These are phyloP conservation scores for Phaeomoniella chlamydospora DNA, from an alignment of 2,329 filamentous ascomycete species.

Conservation along the genomic window DNA sequence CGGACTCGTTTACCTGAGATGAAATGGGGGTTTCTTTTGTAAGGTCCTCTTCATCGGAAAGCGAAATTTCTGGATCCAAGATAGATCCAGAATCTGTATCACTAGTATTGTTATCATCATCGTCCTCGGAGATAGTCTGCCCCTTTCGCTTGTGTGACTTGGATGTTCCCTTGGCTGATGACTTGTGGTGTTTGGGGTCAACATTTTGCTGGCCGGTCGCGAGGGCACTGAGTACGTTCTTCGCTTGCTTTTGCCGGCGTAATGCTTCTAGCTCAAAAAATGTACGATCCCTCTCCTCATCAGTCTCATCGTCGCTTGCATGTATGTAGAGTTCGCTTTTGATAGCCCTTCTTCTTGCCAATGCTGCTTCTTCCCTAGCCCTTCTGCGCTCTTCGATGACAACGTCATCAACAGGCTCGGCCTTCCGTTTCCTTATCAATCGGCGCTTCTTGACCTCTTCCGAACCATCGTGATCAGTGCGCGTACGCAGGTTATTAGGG, in stretches of 20 bases:
- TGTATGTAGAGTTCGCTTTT: slow-evolving; percentile 76
- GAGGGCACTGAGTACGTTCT: slow-evolving; percentile 33
- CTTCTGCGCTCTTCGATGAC: slow-evolving; percentile 43
- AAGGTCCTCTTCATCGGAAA: not conserved
- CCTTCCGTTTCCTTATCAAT: slow-evolving; percentile 33
- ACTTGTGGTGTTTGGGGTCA: slow-evolving; percentile 8
- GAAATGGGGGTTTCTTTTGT: not conserved
- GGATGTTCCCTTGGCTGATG: slow-evolving; percentile 10
- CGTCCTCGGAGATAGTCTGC: not conserved
- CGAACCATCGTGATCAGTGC: slow-evolving; percentile 35
- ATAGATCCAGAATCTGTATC: not conserved
- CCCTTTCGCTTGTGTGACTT: slow-evolving; percentile 10
- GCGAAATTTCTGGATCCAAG: not conserved
- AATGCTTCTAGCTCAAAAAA: slow-evolving; percentile 69
- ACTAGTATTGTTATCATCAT: not conserved
- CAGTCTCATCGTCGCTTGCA: slow-evolving; percentile 78
- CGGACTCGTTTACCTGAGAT: not conserved
- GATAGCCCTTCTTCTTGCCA: slow-evolving; percentile 63
- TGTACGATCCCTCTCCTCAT: slow-evolving; percentile 54
- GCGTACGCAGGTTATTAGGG: slow-evolving; percentile 31
- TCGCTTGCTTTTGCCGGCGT: slow-evolving; percentile 42
- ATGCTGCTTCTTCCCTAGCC: slow-evolving; percentile 50
- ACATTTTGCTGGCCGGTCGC: slow-evolving; percentile 21
- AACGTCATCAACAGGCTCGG: slow-evolving; percentile 44
- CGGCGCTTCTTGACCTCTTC: slow-evolving; percentile 47